Evolutionary conservation across 2,329 filamentous ascomycete species (phyloP), one percentile per base, ranked within the genome.

Genomic region (Alternaria consortialis): DNA sequence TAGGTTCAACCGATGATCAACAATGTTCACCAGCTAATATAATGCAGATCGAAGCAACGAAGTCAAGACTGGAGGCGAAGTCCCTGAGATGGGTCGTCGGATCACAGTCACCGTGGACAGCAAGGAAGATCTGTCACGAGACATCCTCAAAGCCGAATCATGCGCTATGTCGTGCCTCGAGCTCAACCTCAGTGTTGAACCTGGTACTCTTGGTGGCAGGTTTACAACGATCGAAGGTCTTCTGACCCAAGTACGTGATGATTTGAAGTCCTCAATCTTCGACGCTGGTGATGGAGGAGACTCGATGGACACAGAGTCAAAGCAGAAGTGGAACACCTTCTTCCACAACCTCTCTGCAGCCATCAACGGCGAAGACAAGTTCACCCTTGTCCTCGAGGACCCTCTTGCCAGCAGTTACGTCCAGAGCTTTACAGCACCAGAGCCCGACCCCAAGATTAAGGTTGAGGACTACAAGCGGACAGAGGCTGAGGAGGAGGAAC

Each of bases 171-270:
- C 90, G 73, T 97, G 93, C 77, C 91, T 93, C 0, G 94, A 99
- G 76, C 88, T 98, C 17, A 88, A 90, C 69, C 88, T 99, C 11
- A 88, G 89, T 54, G 93, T 98, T 65, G 93, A 97, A 79, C 93
- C 94, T 0, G 95, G 95, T 58, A 99, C 95, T 0, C 88, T 99
- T 17, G 95, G 95, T 62, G 95, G 95, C 17, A 90, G 95, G 59
- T 99, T 99, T 84, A 99, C 95, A 20, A 99, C 95, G 0, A 90
- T 99, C 20, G 95, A 99, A 80, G 95, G 95, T 63, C 87, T 98
- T 20, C 84, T 98, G 56, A 95, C 93, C 0, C 92, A 99, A 77
- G 92, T 99, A 61, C 91, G 94, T 64, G 90, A 95, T 75, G 94
- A 99, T 78, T 85, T 99, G 25, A 90, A 90, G 75, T 87, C 86